phyloP scores from a whole-genome alignment of 306 rosid species.

The Fragaria nilgerrensis region DNA sequence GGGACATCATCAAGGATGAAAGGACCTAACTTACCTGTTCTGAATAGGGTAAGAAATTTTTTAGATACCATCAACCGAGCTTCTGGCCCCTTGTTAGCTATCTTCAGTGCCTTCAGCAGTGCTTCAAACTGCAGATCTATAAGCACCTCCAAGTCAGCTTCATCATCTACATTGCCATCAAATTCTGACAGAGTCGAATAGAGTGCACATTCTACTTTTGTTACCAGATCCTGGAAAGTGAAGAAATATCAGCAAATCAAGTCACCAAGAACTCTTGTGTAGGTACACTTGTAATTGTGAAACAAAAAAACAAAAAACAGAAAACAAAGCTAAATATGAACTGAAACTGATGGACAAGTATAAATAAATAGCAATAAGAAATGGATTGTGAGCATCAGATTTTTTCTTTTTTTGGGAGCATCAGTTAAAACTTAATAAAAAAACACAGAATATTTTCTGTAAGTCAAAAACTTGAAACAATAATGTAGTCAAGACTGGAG shows the following conservation, averaged over 20 bases:
- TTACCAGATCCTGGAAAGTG: constrained; percentile 54
- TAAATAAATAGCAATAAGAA: background rate
- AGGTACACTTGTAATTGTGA: background rate
- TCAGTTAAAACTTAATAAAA: background rate
- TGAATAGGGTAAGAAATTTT: constrained; percentile 73
- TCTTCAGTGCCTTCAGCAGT: constrained; percentile 76
- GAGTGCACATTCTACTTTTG: constrained; percentile 60
- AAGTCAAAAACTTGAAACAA: background rate
- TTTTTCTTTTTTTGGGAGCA: background rate
- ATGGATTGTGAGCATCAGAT: background rate
- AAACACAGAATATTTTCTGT: background rate
- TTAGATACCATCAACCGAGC: constrained; percentile 86
- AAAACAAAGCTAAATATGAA: no score
- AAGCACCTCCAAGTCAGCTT: constrained; percentile 61
- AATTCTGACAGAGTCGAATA: constrained; percentile 34
- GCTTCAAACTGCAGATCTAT: constrained; percentile 68
- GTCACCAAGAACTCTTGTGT: background rate
- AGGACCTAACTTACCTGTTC: constrained; percentile 83
- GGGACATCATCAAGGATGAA: constrained; percentile 91
- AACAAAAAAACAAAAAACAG: background rate
- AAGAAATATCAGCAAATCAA: background rate
- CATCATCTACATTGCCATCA: constrained; percentile 36
- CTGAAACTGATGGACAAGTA: background rate
- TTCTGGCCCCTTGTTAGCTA: constrained; percentile 73
- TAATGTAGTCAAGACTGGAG: background rate